phyloP scores from a whole-genome alignment of 148 eudicot species.

The Drosera capensis region DNA sequence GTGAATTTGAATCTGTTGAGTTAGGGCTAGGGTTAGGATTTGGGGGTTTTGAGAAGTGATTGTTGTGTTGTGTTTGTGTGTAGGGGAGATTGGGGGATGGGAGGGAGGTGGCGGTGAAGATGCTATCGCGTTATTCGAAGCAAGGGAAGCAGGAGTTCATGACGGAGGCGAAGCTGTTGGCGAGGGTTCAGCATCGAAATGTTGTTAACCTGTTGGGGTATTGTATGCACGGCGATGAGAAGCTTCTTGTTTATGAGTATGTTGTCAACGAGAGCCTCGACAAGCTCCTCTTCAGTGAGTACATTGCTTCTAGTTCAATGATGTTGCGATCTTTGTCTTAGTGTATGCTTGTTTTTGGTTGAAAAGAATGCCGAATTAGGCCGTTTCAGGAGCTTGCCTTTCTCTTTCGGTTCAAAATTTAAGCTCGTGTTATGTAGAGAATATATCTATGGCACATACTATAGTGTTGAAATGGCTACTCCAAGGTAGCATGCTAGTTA shows the following conservation, averaged over 20 bases:
- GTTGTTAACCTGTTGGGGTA: slow-evolving; percentile 86
- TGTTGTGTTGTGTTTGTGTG: slow-evolving; percentile 6
- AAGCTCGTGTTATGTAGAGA: too few relatives aligned
- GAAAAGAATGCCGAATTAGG: too few relatives aligned
- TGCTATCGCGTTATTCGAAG: slow-evolving; percentile 43
- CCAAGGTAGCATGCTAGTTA: too few relatives aligned
- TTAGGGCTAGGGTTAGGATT: background rate
- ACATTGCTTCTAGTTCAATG: background rate
- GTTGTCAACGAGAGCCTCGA: slow-evolving; percentile 76
- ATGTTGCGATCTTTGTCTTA: too few relatives aligned
- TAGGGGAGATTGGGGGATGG: slow-evolving; percentile 86
- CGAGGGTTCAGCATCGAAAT: slow-evolving; percentile 83
- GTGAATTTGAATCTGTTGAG: background rate
- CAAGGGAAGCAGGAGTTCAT: slow-evolving; percentile 80
- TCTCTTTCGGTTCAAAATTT: too few relatives aligned
- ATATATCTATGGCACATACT: too few relatives aligned
- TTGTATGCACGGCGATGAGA: slow-evolving; percentile 54
- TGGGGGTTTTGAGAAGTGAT: slow-evolving; percentile 1
- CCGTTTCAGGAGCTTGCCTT: too few relatives aligned
- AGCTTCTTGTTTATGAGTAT: slow-evolving; percentile 84
- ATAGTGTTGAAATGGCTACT: too few relatives aligned
- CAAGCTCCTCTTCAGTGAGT: slow-evolving; percentile 90
- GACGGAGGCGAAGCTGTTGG: slow-evolving; percentile 80
- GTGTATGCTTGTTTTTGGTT: too few relatives aligned
- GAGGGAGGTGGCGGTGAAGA: slow-evolving; percentile 82